Evolutionary conservation across 139 green algal species (phyloP), one percentile per base, ranked within the genome.

Genomic region (Coccomyxa sp.): DNA sequence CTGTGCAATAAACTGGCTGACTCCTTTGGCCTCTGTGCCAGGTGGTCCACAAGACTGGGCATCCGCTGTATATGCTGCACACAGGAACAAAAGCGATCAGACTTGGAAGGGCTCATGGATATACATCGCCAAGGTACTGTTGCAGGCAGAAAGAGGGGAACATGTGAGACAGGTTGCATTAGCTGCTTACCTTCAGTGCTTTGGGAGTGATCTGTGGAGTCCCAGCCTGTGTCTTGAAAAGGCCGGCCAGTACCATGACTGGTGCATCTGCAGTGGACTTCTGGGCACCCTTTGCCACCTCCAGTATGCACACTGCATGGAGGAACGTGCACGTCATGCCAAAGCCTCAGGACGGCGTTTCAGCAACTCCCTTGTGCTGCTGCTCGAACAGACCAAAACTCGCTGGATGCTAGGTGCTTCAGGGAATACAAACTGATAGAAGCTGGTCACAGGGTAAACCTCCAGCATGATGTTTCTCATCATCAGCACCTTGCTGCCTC

Each of bases 351-450:
- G n/a, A n/a, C n/a, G n/a, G n/a, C n/a, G n/a, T n/a, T n/a, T n/a
- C n/a, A n/a, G n/a, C n/a, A n/a, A n/a, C n/a, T n/a, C n/a, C n/a
- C n/a, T n/a, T n/a, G n/a, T n/a, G n/a, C n/a, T n/a, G n/a, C n/a
- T n/a, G n/a, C n/a, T n/a, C n/a, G n/a, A n/a, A n/a, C n/a, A n/a
- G n/a, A n/a, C n/a, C n/a, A n/a, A n/a, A n/a, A n/a, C n/a, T n/a
- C n/a, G n/a, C n/a, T n/a, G n/a, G n/a, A n/a, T n/a, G n/a, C n/a
- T n/a, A n/a, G n/a, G n/a, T n/a, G 84, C 89, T 85, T 94, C 90
- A 94, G 90, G 85, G 89, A 94, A 94, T 94, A 94, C 90, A 94
- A 94, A 94, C 90, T 94, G 64, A 37, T 84, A 84, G 74, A 16
- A 71, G 54, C 33, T 34, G 27, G 68, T 54, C 27, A 50, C 8